Percentiles rank a stretch among this genome's conserved stretches.
Conservation (phyloP, 805 yeast species). For the Scheffersomyces amazonensis region DNA sequence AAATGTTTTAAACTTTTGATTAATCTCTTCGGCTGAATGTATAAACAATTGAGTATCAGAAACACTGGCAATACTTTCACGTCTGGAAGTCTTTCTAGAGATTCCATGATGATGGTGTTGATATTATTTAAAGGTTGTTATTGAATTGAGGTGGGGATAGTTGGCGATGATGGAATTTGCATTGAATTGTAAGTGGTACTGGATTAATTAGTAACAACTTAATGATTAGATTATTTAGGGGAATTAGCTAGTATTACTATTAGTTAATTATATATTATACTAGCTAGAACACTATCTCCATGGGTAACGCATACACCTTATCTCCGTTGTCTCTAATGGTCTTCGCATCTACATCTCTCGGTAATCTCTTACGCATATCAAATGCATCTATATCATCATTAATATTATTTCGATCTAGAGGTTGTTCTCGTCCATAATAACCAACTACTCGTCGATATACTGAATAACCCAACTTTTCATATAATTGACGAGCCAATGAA, state of each 20-base stretch:
- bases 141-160: no score
- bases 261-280: no score
- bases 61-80: not conserved
- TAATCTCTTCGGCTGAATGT: conserved; percentile 14
- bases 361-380: conserved; percentile 73
- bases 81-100: not conserved
- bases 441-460: conserved; percentile 86
- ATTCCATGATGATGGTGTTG: not conserved
- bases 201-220: no score
- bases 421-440: conserved; percentile 65
- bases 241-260: no score
- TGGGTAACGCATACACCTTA: conserved; percentile 57
- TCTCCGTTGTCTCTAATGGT: conserved; percentile 63
- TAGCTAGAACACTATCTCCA: conserved; percentile 63
- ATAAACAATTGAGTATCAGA: not conserved
- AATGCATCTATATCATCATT: conserved; percentile 82
- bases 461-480: conserved; percentile 82
- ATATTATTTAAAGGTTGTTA: no score
- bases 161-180: no score
- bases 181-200: no score
- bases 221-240: no score
- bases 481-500: conserved; percentile 70
- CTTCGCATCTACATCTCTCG: conserved; percentile 51
- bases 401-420: conserved; percentile 43
- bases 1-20: conserved; percentile 33